phyloP scores from a whole-genome alignment of 2,329 filamentous ascomycete species.

The Neopestalotiopsis sp. region DNA sequence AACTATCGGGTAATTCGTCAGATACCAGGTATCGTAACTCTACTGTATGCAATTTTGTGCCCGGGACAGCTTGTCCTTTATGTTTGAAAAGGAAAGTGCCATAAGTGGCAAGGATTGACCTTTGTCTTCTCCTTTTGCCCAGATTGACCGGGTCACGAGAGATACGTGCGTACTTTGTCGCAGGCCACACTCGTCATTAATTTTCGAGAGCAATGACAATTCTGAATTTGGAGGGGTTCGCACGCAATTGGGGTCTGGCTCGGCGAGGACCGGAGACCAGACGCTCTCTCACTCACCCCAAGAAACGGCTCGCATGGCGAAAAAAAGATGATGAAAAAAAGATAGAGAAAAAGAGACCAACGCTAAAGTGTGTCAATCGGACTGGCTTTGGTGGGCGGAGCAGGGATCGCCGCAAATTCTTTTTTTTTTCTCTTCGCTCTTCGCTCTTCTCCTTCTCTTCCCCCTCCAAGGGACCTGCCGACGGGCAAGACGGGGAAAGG shows the following conservation, averaged over 20 bases:
- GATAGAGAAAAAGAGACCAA: neutral
- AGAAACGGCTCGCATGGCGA: constrained; percentile 1
- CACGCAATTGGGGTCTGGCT: constrained; percentile 14
- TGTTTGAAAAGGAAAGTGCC: neutral
- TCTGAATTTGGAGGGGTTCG: constrained; percentile 7
- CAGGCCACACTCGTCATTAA: constrained; percentile 1
- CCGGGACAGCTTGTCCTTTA: neutral
- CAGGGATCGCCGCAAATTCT: neutral
- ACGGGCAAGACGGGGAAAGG: neutral
- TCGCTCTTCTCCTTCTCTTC: neutral
- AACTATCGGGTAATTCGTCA: constrained; percentile 1
- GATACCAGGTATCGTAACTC: neutral
- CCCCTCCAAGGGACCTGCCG: neutral
- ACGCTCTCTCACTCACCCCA: too few species aligned
- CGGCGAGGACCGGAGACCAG: constrained; percentile 12
- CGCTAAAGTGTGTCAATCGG: neutral
- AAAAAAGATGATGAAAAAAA: neutral
- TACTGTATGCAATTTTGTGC: neutral
- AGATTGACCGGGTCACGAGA: neutral
- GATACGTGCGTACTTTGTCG: neutral
- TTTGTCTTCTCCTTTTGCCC: neutral
- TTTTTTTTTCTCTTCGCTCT: neutral
- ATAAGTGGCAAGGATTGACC: neutral
- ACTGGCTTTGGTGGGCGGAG: neutral
- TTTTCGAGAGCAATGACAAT: neutral